Percentiles rank a stretch among this genome's conserved stretches.
phyloP scores from a whole-genome alignment of 2,329 filamentous ascomycete genomes.

The Botrytis cinerea region DNA sequence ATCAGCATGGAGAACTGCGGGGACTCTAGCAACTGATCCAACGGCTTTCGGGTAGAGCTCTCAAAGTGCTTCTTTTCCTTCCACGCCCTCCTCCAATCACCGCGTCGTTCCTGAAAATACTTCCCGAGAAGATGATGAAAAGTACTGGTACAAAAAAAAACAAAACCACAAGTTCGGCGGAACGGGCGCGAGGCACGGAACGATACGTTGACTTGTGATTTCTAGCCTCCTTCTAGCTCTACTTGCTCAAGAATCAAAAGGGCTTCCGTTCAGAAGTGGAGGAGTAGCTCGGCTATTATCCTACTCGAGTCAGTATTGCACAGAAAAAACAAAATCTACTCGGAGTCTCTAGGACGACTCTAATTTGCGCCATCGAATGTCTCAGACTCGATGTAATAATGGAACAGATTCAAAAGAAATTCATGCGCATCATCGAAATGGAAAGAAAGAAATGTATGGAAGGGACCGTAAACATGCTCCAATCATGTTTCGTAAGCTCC shows the following conservation, averaged over 20 bases:
- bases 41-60: not conserved
- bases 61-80: not conserved
- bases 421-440: not conserved
- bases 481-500: not conserved
- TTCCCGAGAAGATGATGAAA: not conserved
- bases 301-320: not conserved
- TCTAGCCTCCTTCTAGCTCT: conserved; percentile 3
- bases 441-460: not conserved
- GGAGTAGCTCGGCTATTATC: not conserved
- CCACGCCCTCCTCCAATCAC: not conserved
- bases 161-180: not conserved
- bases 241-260: not conserved
- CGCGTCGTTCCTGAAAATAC: not conserved
- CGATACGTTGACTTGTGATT: not conserved
- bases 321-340: not conserved
- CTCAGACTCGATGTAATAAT: conserved; percentile 1
- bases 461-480: not conserved
- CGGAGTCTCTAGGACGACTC: not conserved
- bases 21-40: not conserved
- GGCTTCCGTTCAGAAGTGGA: not conserved
- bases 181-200: conserved; percentile 1
- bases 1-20: conserved; percentile 16
- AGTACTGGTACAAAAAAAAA: not conserved
- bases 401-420: not conserved
- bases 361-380: conserved; percentile 2